Evolutionary conservation across 2,329 filamentous ascomycete genomes (phyloP).

Genomic region (Cordyceps militaris): DNA sequence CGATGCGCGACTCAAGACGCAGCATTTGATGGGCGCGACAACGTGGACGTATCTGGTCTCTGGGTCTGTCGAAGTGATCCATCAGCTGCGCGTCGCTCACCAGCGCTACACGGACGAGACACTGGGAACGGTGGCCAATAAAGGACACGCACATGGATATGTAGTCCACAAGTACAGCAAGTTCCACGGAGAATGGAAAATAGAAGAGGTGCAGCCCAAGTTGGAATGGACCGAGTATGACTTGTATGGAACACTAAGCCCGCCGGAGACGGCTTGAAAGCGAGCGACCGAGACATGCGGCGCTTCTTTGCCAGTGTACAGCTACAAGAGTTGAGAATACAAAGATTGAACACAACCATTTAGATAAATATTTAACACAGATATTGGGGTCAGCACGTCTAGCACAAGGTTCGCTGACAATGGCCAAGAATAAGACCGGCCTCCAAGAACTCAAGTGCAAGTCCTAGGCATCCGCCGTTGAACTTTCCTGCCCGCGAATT

Average conservation of each 20-base stretch:
- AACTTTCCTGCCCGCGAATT: not conserved
- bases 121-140: conserved; percentile 42
- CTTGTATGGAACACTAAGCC: conserved; percentile 14
- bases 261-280: not conserved
- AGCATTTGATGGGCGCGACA: conserved; percentile 56
- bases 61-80: conserved; percentile 51
- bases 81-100: conserved; percentile 56
- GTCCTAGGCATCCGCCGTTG: not conserved
- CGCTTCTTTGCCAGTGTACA: too few species aligned
- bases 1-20: conserved; percentile 54
- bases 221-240: conserved; percentile 53
- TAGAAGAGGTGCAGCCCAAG: conserved; percentile 47
- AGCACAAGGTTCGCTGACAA: too few species aligned
- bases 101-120: conserved; percentile 50
- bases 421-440: too few species aligned
- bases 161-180: conserved; percentile 53
- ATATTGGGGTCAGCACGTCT: too few species aligned
- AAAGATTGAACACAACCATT: too few species aligned
- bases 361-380: too few species aligned
- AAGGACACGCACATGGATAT: conserved; percentile 53
- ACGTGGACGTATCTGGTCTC: conserved; percentile 52
- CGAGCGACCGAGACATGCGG: not conserved
- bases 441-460: too few species aligned
- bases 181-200: conserved; percentile 54
- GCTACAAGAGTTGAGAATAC: too few species aligned